These are phyloP conservation scores for Alternaria panax DNA, from an alignment of 2,329 filamentous ascomycete genomes.

Conservation along the genomic window DNA sequence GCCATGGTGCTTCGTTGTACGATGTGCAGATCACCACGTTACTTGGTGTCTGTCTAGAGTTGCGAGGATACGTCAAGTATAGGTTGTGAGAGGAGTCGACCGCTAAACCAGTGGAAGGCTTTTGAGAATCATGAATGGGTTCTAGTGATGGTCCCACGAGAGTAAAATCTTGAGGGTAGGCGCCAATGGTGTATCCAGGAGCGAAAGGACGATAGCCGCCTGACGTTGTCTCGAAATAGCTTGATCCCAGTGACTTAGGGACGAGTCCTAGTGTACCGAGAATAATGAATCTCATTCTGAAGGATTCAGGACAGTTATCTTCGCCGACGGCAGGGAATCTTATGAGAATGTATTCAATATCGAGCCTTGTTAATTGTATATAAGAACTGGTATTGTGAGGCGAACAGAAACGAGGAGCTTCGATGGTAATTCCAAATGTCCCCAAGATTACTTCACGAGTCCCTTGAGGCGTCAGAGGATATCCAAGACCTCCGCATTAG, in stretches of 20 bases:
- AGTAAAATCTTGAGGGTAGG: slow-evolving; percentile 46
- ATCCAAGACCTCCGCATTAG: neutral
- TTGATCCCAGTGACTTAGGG: neutral
- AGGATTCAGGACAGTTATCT: neutral
- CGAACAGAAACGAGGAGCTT: neutral
- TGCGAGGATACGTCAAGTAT: slow-evolving; percentile 55
- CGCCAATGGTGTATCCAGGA: slow-evolving; percentile 22
- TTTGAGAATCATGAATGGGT: slow-evolving; percentile 49
- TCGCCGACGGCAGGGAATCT: neutral
- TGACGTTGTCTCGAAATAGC: slow-evolving; percentile 19
- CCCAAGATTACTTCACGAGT: neutral
- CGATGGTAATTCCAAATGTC: neutral
- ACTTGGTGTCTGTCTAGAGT: slow-evolving; percentile 46
- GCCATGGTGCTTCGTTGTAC: slow-evolving; percentile 53
- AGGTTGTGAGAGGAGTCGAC: slow-evolving; percentile 49
- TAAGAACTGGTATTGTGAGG: neutral
- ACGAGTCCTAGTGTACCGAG: neutral
- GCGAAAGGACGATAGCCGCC: slow-evolving; percentile 22
- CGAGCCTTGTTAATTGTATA: neutral
- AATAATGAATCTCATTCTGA: neutral
- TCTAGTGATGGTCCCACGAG: slow-evolving; percentile 48
- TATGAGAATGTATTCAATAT: neutral
- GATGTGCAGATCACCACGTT: slow-evolving; percentile 51
- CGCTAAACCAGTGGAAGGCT: slow-evolving; percentile 51
- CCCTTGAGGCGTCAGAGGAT: neutral